phyloP scores from a whole-genome alignment of 1,284 basidiomycete species.

The Stygiomarasmius scandens region DNA sequence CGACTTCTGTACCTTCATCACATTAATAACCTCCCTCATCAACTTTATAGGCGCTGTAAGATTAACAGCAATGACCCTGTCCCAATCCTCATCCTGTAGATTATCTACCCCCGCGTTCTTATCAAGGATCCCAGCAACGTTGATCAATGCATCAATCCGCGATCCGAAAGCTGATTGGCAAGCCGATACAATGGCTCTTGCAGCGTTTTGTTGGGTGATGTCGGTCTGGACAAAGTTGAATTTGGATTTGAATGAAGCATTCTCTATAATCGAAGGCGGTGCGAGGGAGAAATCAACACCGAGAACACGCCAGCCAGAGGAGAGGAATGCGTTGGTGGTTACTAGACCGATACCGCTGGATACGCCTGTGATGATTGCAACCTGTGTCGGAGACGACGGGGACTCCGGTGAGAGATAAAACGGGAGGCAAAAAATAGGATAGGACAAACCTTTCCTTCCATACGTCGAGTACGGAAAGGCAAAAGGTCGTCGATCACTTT shows the following conservation, averaged over 20 bases:
- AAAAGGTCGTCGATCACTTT: too few species aligned
- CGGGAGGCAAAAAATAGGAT: too few species aligned
- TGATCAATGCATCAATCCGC: constrained; percentile 21
- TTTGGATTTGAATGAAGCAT: too few species aligned
- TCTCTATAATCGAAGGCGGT: not conserved
- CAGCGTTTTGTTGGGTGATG: constrained; percentile 5
- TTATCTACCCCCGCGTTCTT: constrained; percentile 12
- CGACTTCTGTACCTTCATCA: constrained; percentile 19
- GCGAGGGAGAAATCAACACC: constrained; percentile 16
- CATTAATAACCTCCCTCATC: constrained; percentile 21
- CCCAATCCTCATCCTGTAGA: constrained; percentile 19
- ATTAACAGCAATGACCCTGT: constrained; percentile 19
- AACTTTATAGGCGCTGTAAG: constrained; percentile 19
- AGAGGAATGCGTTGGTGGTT: constrained; percentile 30
- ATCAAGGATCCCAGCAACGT: constrained; percentile 23
- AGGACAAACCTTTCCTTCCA: too few species aligned
- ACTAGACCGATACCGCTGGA: constrained; percentile 38
- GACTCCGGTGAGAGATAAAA: too few species aligned
- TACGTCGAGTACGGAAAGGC: too few species aligned
- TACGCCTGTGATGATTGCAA: constrained; percentile 17
- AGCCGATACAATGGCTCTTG: not conserved
- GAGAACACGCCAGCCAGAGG: constrained; percentile 17
- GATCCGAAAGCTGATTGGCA: too few species aligned
- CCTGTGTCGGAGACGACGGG: too few species aligned
- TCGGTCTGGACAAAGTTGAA: not conserved